phyloP scores from a whole-genome alignment of 441 rosid genomes.

The Adansonia grandidieri region DNA sequence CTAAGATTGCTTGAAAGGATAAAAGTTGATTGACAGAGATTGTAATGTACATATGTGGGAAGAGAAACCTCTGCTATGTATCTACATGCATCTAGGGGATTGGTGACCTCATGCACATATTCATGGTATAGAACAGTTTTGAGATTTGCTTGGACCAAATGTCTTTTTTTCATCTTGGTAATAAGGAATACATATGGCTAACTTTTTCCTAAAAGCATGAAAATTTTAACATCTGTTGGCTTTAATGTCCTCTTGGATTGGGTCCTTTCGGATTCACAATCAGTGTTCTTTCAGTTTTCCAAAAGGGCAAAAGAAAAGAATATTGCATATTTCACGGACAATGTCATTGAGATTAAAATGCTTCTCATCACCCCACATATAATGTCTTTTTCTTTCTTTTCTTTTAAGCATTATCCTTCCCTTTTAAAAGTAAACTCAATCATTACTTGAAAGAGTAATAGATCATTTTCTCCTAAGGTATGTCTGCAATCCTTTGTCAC shows the following conservation, averaged over 20 bases:
- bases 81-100: background rate
- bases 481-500: background rate
- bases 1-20: constrained; percentile 6
- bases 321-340: background rate
- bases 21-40: background rate
- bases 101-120: background rate
- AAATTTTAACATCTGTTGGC: background rate
- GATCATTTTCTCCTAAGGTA: background rate
- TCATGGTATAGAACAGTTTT: background rate
- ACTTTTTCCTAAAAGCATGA: background rate
- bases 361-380: background rate
- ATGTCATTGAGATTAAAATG: background rate
- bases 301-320: background rate
- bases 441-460: background rate
- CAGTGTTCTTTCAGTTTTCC: background rate
- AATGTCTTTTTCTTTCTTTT: background rate
- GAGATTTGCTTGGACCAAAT: constrained; percentile 8
- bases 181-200: background rate
- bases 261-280: background rate
- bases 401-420: background rate
- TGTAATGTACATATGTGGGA: background rate
- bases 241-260: background rate
- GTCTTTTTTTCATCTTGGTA: background rate
- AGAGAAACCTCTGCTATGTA: background rate
- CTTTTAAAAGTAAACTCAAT: background rate